These are phyloP conservation scores for Knoxdaviesia capensis DNA, from an alignment of 2,329 filamentous ascomycete species.

Conservation along the genomic window DNA sequence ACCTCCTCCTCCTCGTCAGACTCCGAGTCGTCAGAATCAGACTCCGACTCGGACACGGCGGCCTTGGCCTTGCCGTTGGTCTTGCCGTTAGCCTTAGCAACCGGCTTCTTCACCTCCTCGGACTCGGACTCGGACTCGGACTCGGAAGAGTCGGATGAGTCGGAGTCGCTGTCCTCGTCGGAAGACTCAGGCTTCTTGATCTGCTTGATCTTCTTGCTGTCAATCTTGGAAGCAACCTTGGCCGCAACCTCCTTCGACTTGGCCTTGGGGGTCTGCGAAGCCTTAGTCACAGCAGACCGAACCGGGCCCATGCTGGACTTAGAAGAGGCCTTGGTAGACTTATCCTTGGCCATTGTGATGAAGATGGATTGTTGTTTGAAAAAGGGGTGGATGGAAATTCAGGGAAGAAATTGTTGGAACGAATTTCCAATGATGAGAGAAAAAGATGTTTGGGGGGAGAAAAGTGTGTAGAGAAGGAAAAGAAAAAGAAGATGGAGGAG, in stretches of 20 bases:
- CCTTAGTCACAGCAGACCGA: constrained; percentile 42
- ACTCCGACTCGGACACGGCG: constrained; percentile 8
- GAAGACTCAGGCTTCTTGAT: constrained; percentile 20
- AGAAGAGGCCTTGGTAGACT: constrained; percentile 32
- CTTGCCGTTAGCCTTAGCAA: constrained; percentile 3
- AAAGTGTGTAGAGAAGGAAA: constrained; percentile 3
- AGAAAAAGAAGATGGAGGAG: constrained; percentile 6
- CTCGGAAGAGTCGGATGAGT: constrained; percentile 15
- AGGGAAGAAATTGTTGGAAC: constrained; percentile 3
- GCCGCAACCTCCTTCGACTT: constrained; percentile 44
- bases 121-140: constrained; percentile 13
- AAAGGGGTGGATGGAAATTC: constrained; percentile 4
- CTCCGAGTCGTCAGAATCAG: constrained; percentile 16
- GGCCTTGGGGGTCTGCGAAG: constrained; percentile 40
- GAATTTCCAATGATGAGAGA: too few species aligned
- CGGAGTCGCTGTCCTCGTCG: constrained; percentile 11
- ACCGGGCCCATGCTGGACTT: constrained; percentile 26
- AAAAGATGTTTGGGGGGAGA: constrained; percentile 5
- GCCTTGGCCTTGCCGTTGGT: constrained; percentile 11
- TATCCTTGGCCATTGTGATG: constrained; percentile 43
- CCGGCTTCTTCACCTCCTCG: constrained; percentile 13
- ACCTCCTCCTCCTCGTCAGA: constrained; percentile 18
- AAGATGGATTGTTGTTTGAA: constrained; percentile 7
- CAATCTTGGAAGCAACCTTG: constrained; percentile 20
- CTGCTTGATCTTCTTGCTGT: constrained; percentile 17